Conservation (phyloP, 1,284 basidiomycete species). For the Ceratobasidium sp. region DNA sequence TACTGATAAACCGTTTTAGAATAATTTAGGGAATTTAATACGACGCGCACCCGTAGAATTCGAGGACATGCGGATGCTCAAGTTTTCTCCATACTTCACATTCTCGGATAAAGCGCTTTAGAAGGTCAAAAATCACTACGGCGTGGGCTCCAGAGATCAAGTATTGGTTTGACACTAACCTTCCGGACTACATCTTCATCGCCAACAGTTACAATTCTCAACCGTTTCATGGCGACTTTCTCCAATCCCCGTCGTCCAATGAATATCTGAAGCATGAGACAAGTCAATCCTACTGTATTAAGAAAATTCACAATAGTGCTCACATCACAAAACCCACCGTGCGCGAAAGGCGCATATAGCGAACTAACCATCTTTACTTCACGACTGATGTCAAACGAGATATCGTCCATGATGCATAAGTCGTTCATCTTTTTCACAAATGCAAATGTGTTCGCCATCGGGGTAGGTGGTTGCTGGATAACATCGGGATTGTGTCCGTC, state of each 20-base stretch:
- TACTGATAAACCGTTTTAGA: background rate
- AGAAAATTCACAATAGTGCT: background rate
- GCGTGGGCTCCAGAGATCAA: background rate
- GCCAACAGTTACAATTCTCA: slow-evolving; percentile 21
- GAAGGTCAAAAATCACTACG: no score
- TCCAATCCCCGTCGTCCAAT: slow-evolving; percentile 23
- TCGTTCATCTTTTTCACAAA: background rate
- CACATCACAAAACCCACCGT: slow-evolving; percentile 30
- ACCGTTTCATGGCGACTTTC: slow-evolving; percentile 29
- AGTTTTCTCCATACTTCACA: slow-evolving; percentile 30
- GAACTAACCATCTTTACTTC: slow-evolving; percentile 32
- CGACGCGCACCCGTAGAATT: slow-evolving; percentile 12
- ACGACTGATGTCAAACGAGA: slow-evolving; percentile 19
- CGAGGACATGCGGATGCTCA: slow-evolving; percentile 26
- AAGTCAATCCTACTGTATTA: background rate
- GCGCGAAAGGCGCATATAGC: slow-evolving; percentile 23
- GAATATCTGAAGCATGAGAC: background rate
- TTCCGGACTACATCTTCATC: slow-evolving; percentile 24
- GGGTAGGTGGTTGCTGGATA: background rate
- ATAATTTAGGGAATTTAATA: no score
- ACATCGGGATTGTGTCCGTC: background rate
- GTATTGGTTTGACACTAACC: background rate
- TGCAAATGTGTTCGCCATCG: background rate
- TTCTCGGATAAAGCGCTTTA: slow-evolving; percentile 22
- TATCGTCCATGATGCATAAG: background rate